These are phyloP conservation scores for Phytopythium chamaehyphon DNA, from an alignment of 352 stramenopile species.

Conservation along the genomic window DNA sequence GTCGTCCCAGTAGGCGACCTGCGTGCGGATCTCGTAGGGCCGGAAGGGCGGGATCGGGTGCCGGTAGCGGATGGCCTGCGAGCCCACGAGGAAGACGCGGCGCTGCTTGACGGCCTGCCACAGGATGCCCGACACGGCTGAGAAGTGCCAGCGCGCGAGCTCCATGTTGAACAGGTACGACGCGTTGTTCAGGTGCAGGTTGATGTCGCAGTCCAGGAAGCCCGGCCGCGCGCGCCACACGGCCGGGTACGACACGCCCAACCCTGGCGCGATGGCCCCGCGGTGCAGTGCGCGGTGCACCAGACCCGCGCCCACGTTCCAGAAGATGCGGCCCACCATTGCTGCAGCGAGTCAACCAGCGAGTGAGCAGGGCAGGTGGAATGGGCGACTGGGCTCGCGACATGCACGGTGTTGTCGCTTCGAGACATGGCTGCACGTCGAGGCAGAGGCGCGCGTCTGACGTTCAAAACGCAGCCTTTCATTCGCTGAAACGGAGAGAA, in stretches of 20 bases:
- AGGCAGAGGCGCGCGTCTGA: too few relatives aligned
- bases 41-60: conserved; percentile 52
- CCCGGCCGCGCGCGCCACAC: conserved; percentile 65
- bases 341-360: too few relatives aligned
- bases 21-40: conserved; percentile 53
- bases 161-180: conserved; percentile 82
- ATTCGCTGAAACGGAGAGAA: too few relatives aligned
- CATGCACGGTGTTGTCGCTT: not conserved
- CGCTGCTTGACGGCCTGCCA: conserved; percentile 42
- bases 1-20: conserved; percentile 40
- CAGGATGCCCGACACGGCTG: conserved; percentile 50
- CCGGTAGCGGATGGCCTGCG: conserved; percentile 54
- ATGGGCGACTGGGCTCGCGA: not conserved
- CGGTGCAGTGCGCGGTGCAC: conserved; percentile 61
- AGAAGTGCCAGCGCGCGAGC: conserved; percentile 79
- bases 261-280: conserved; percentile 35
- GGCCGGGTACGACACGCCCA: conserved; percentile 64
- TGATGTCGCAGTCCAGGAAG: conserved; percentile 79
- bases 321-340: conserved; percentile 77
- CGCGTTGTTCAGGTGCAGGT: conserved; percentile 82
- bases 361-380: too few relatives aligned
- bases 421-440: too few relatives aligned
- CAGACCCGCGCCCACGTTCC: conserved; percentile 64
- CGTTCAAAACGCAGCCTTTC: too few relatives aligned
- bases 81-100: conserved; percentile 52